Percentiles rank a stretch among this genome's conserved stretches.
Conservation (phyloP, 1,139 yeast species). For the Sugiyamaella grinbergsii region DNA sequence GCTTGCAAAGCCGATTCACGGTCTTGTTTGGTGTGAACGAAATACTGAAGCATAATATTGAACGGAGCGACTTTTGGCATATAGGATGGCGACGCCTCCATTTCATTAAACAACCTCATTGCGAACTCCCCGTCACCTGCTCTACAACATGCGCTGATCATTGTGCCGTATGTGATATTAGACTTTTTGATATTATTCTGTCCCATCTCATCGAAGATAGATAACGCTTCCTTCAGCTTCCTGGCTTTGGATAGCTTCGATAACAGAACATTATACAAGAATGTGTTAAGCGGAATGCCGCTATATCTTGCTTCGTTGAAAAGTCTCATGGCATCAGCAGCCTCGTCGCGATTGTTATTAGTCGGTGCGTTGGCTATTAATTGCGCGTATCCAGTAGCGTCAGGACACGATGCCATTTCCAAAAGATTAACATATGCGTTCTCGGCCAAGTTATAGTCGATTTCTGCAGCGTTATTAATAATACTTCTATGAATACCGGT, state of each 20-base stretch:
- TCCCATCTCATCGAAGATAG: constrained; percentile 42
- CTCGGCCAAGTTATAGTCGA: constrained; percentile 34
- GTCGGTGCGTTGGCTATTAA: constrained; percentile 38
- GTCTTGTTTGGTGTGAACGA: constrained; percentile 42
- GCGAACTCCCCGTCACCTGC: constrained; percentile 44
- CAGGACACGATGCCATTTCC: constrained; percentile 42
- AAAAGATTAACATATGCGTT: constrained; percentile 38
- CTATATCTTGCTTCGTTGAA: constrained; percentile 43
- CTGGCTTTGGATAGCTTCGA: constrained; percentile 45
- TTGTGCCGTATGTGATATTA: constrained; percentile 46
- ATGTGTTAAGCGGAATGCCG: constrained; percentile 41
- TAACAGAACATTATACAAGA: constrained; percentile 45
- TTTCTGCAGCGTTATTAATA: constrained; percentile 33
- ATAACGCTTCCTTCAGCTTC: constrained; percentile 41
- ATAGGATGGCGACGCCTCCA: constrained; percentile 41
- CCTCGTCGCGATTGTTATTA: constrained; percentile 38
- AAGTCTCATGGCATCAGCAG: constrained; percentile 40
- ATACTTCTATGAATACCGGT: constrained; percentile 34
- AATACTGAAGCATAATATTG: constrained; percentile 46
- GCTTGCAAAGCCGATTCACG: constrained; percentile 41
- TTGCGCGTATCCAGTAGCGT: constrained; percentile 44
- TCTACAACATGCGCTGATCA: constrained; percentile 46
- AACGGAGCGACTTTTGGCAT: constrained; percentile 45
- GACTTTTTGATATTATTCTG: constrained; percentile 35
- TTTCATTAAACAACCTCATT: constrained; percentile 40